These are phyloP conservation scores for Phytophthora pini DNA, from an alignment of 352 stramenopile species.

Conservation along the genomic window DNA sequence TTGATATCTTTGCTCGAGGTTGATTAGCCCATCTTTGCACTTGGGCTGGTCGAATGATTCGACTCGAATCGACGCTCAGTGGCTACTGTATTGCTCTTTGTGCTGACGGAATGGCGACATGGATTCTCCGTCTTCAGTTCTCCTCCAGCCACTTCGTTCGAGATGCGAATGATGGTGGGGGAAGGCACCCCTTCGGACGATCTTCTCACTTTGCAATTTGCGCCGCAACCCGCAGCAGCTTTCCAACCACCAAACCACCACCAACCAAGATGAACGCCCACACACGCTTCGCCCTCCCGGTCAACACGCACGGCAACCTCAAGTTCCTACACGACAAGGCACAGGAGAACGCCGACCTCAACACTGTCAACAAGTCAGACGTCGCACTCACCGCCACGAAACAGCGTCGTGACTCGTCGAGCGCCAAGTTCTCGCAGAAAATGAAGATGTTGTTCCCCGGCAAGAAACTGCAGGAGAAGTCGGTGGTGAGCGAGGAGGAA, in stretches of 20 bases:
- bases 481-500: slow-evolving; percentile 3
- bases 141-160: slow-evolving; percentile 9
- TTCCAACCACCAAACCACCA: slow-evolving; percentile 1
- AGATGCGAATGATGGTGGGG: slow-evolving; percentile 2
- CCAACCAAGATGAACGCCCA: slow-evolving; percentile 25
- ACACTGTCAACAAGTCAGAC: slow-evolving; percentile 13
- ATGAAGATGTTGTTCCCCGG: slow-evolving; percentile 22
- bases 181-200: not conserved
- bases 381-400: not conserved
- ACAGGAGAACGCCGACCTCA: slow-evolving; percentile 1
- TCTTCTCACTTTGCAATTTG: slow-evolving; percentile 28
- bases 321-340: slow-evolving; percentile 25
- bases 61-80: no score
- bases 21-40: no score
- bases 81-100: no score
- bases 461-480: slow-evolving; percentile 11
- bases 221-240: slow-evolving; percentile 1
- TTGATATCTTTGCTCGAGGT: no score
- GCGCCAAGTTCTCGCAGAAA: slow-evolving; percentile 25
- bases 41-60: no score
- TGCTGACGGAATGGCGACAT: not conserved
- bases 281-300: slow-evolving; percentile 22
- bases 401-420: slow-evolving; percentile 11
- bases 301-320: slow-evolving; percentile 34
- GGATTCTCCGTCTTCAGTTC: slow-evolving; percentile 12